phyloP scores from a whole-genome alignment of 129 eudicot genomes.

The Pulicaria dysenterica region DNA sequence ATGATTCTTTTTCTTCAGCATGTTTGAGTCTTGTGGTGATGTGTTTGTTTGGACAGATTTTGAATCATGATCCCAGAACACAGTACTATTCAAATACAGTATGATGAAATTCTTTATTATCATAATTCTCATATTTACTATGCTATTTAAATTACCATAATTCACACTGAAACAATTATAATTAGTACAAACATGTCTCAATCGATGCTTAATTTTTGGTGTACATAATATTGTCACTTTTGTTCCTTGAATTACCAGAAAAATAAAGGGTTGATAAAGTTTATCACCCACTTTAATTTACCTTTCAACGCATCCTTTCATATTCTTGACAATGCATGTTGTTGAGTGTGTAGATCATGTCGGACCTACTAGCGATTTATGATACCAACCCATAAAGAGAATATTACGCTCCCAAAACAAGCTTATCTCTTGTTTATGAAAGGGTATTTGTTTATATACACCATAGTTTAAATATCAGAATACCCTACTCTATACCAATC shows the following conservation, averaged over 20 bases:
- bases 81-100: too few species aligned
- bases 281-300: conserved; percentile 34
- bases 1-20: too few species aligned
- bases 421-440: background rate
- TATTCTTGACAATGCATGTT: conserved; percentile 21
- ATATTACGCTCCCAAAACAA: conserved; percentile 14
- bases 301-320: conserved; percentile 32
- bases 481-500: too few species aligned
- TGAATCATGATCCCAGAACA: too few species aligned
- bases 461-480: too few species aligned
- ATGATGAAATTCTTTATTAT: too few species aligned
- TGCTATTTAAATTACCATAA: background rate
- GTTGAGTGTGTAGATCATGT: conserved; percentile 32
- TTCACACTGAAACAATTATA: background rate
- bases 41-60: too few species aligned
- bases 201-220: conserved; percentile 23
- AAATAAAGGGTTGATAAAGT: conserved; percentile 13
- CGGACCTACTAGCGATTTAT: conserved; percentile 27
- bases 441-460: too few species aligned
- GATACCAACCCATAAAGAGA: conserved; percentile 20
- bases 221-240: conserved; percentile 8
- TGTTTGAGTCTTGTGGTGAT: too few species aligned
- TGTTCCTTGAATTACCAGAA: conserved; percentile 22
- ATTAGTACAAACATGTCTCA: background rate
- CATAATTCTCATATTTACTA: too few species aligned